Percentiles rank a stretch among this genome's conserved stretches.
phyloP scores from a whole-genome alignment of 352 stramenopile species.

The Globisporangium cylindrosporum region DNA sequence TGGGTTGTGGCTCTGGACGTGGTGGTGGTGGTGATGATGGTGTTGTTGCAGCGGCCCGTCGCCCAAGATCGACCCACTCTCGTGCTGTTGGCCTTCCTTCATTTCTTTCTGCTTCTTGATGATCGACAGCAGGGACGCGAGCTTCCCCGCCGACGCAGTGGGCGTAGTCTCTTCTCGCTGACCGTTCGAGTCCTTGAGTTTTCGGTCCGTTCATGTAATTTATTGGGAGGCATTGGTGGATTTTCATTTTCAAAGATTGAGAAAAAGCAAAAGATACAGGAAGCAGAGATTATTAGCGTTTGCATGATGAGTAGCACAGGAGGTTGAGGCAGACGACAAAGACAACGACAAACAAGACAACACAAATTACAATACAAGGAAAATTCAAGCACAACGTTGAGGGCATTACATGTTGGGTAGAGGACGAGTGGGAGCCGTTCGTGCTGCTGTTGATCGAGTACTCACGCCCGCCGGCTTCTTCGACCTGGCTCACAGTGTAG shows the following conservation, averaged over 20 bases:
- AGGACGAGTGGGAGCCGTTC: background rate
- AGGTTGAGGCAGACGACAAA: background rate
- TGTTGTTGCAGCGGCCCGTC: slow-evolving; percentile 3
- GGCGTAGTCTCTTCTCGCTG: slow-evolving; percentile 29
- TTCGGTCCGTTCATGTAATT: background rate
- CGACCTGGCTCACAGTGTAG: slow-evolving; percentile 61
- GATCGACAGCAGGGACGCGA: slow-evolving; percentile 77
- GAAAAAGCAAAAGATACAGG: slow-evolving; percentile 1
- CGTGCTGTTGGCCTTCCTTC: slow-evolving; percentile 23
- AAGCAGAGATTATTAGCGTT: slow-evolving; percentile 4
- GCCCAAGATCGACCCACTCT: slow-evolving; percentile 8
- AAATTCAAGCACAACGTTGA: background rate
- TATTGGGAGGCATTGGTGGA: background rate
- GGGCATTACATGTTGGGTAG: slow-evolving; percentile 12
- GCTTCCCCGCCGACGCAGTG: slow-evolving; percentile 43
- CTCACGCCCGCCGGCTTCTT: slow-evolving; percentile 50
- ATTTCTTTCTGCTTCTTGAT: slow-evolving; percentile 82
- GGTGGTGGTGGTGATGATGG: background rate
- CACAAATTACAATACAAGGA: background rate
- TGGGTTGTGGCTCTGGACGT: background rate
- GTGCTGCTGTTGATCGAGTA: slow-evolving; percentile 28
- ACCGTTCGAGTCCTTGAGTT: slow-evolving; percentile 20
- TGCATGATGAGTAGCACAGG: background rate
- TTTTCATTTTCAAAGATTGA: background rate
- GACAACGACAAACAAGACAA: background rate